Evolutionary conservation across 192 early-diverging fungal genomes (phyloP), one percentile per base, ranked within the genome.

Genomic region (Entomortierella beljakovae): DNA sequence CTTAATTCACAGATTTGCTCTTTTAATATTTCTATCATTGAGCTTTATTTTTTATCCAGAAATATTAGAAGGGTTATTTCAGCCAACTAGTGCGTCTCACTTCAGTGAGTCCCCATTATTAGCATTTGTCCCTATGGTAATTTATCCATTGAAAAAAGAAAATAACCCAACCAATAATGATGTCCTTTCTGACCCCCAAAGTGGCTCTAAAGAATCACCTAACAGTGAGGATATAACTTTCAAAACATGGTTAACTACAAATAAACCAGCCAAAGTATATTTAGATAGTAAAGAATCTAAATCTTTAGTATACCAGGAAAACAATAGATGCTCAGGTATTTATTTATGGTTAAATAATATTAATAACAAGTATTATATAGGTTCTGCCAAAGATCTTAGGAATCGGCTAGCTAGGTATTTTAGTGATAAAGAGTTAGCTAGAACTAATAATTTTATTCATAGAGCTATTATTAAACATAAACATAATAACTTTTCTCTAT

Each of bases 101-200:
- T 81, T 82, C 81, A 85, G 80, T 80, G 75, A 82, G 81, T 83
- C 83, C 73, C 83, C 88, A 83, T 81, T 87, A 85, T 86, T 82
- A 84, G 82, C 22, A 80, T 83, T 79, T 84, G 81, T 75, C 81
- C 50, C 64, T 59, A 70, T 67, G 87, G 80, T 80, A 86, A 26
- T 53, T 16, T 28, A 53, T 26, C 23, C 51, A n/a, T n/a, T n/a
- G n/a, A n/a, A n/a, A n/a, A n/a, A n/a, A n/a, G n/a, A n/a, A n/a
- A n/a, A n/a, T n/a, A n/a, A n/a, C n/a, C n/a, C n/a, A n/a, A n/a
- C n/a, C n/a, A n/a, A n/a, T n/a, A n/a, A n/a, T n/a, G n/a, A n/a
- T n/a, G n/a, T n/a, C n/a, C n/a, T n/a, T n/a, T n/a, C n/a, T n/a
- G n/a, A n/a, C n/a, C n/a, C n/a, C n/a, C n/a, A n/a, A n/a, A n/a